Conservation (phyloP, 2,329 filamentous ascomycete species). For the Colletotrichum euphorbiae region DNA sequence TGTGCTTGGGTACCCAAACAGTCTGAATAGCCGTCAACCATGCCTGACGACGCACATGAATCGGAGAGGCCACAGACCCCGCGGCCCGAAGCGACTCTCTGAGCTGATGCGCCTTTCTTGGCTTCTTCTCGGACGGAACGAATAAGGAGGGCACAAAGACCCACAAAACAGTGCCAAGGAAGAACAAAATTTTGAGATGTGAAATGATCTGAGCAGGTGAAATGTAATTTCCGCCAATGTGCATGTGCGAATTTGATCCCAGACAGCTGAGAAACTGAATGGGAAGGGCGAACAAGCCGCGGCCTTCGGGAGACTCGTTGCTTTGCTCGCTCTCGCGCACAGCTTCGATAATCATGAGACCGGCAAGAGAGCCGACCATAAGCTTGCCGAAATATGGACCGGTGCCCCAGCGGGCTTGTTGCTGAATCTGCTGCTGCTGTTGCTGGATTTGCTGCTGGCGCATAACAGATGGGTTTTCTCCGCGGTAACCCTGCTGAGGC, state of each 20-base stretch:
- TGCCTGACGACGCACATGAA: conserved; percentile 86
- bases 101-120: conserved; percentile 57
- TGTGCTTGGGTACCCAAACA: conserved; percentile 90
- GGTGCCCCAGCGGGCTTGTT: conserved; percentile 65
- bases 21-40: conserved; percentile 95
- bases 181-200: conserved; percentile 64
- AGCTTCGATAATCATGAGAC: conserved; percentile 91
- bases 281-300: conserved; percentile 75
- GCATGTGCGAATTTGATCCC: conserved; percentile 61
- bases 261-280: conserved; percentile 65
- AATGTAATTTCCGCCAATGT: conserved; percentile 65
- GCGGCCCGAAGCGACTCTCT: conserved; percentile 60
- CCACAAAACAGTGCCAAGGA: conserved; percentile 67
- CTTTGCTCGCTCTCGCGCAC: conserved; percentile 75
- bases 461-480: conserved; percentile 57
- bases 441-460: conserved; percentile 69
- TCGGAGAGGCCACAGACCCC: conserved; percentile 82
- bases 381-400: conserved; percentile 77
- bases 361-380: conserved; percentile 92
- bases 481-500: conserved; percentile 59
- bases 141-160: conserved; percentile 67
- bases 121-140: conserved; percentile 57
- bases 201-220: conserved; percentile 58
- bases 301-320: conserved; percentile 71
- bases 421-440: conserved; percentile 60